Evolutionary conservation across 2,329 filamentous ascomycete species (phyloP), one percentile per base, ranked within the genome.

Genomic region (Paraphaeosphaeria minitans): DNA sequence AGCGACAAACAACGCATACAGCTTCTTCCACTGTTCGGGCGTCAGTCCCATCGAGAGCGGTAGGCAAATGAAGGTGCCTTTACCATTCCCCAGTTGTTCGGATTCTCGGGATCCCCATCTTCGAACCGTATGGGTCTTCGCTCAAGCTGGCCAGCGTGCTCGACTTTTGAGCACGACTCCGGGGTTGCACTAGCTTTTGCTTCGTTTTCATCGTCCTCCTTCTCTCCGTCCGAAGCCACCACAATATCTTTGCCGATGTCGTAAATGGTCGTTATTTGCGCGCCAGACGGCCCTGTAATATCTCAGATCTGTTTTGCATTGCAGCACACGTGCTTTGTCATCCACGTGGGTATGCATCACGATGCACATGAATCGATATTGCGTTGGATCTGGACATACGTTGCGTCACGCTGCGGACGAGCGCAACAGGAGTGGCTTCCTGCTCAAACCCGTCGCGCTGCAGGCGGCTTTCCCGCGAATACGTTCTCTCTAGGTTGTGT

Each of bases 1-100:
- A 1, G 83, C 82, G 0, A 84, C 80, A 27, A 85, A 67, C 2
- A 88, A 68, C 6, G 90, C 80, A 39, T 79, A 76, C 1, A 75
- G 63, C 69, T 90, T 90, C 66, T 81, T 85, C 51, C 65, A 65
- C 82, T 87, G 61, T n/a, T 27, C 24, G 21, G 13, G 35, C 4
- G 3, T 58, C 19, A 53, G 53, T 19, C 10, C 48, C 21, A 27
- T n/a, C n/a, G n/a, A n/a, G n/a, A 16, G 24, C 35, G 5, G 14
- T n/a, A 19, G 2, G 33, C 35, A 16, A 5, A 24, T 39, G 2
- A 19, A 47, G 10, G 19, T 29, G 10, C 3, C 21, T 10, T 21
- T 68, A 75, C 72, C 42, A 57, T 61, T n/a, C 67, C 66, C 77
- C 78, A 81, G 53, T 80, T 80, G 56, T 80, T 77, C 1, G 79